Percentiles rank a stretch among this genome's conserved stretches.
phyloP scores from a whole-genome alignment of 2,329 filamentous ascomycete genomes.

The Aspergillus quadrilineatus region DNA sequence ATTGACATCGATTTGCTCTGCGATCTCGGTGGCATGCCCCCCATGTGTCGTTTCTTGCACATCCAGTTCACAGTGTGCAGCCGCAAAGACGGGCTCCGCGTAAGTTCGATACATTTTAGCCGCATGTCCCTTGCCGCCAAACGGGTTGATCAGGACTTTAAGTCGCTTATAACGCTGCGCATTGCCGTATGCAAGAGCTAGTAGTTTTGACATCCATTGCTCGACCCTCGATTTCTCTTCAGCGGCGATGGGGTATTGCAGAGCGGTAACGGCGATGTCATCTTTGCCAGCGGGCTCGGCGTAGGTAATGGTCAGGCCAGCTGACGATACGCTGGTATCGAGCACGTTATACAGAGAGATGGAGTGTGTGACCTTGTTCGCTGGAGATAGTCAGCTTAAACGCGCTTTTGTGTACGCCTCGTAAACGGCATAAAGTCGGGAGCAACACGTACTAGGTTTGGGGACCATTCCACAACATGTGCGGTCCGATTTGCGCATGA shows the following conservation, averaged over 20 bases:
- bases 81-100: constrained; percentile 78
- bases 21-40: constrained; percentile 78
- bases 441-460: constrained; percentile 46
- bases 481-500: constrained; percentile 48
- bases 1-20: constrained; percentile 71
- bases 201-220: constrained; percentile 63
- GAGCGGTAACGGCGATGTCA: constrained; percentile 58
- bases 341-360: constrained; percentile 83
- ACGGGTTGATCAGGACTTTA: constrained; percentile 87
- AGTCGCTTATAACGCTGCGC: constrained; percentile 71
- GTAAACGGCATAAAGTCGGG: neutral
- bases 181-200: constrained; percentile 68
- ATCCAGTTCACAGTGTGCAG: constrained; percentile 74
- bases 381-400: constrained; percentile 27
- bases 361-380: constrained; percentile 52
- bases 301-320: constrained; percentile 69
- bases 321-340: constrained; percentile 67
- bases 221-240: constrained; percentile 51
- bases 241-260: constrained; percentile 62
- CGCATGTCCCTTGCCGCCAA: constrained; percentile 78
- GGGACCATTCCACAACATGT: constrained; percentile 57
- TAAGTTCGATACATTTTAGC: constrained; percentile 70
- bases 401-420: neutral
- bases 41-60: constrained; percentile 68
- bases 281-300: constrained; percentile 62